Conservation (phyloP, 139 green algal genomes). For the Pycnococcus provasolii region DNA sequence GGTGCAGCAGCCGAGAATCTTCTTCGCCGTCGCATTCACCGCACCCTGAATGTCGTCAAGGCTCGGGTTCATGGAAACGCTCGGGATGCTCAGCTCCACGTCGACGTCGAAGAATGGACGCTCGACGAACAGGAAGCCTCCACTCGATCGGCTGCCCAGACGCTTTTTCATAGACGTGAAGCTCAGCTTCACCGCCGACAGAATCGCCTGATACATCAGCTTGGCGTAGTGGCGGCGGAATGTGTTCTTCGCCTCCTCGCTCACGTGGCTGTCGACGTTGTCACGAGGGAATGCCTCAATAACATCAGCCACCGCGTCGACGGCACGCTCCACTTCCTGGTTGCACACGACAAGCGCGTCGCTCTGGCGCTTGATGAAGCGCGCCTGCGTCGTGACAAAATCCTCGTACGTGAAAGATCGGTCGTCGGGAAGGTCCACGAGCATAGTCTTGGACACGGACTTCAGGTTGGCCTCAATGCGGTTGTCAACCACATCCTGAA, state of each 20-base stretch:
- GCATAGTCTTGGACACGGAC: slow-evolving; percentile 46
- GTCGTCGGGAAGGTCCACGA: slow-evolving; percentile 72
- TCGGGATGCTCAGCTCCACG: slow-evolving; percentile 75
- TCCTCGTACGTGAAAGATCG: slow-evolving; percentile 73
- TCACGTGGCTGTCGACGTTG: slow-evolving; percentile 39
- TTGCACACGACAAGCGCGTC: slow-evolving; percentile 59
- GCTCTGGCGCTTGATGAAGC: slow-evolving; percentile 37
- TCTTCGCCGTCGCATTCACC: slow-evolving; percentile 67
- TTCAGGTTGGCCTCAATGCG: slow-evolving; percentile 70
- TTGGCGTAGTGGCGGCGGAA: slow-evolving; percentile 61
- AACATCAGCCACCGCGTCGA: slow-evolving; percentile 61
- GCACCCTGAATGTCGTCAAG: slow-evolving; percentile 75
- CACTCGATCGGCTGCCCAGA: slow-evolving; percentile 40
- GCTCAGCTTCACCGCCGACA: slow-evolving; percentile 52
- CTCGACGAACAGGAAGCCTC: slow-evolving; percentile 62
- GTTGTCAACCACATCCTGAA: slow-evolving; percentile 71
- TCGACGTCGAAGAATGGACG: slow-evolving; percentile 77
- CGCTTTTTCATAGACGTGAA: slow-evolving; percentile 66
- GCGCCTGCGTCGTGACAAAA: slow-evolving; percentile 59
- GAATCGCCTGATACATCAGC: slow-evolving; percentile 73
- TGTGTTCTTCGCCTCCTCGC: slow-evolving; percentile 30
- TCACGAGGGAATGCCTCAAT: slow-evolving; percentile 53
- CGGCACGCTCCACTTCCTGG: slow-evolving; percentile 46
- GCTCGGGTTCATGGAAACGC: slow-evolving; percentile 62
- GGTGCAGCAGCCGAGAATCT: slow-evolving; percentile 37